Conservation (phyloP, 2,329 filamentous ascomycete genomes). For the Nigrospora sphaerica region DNA sequence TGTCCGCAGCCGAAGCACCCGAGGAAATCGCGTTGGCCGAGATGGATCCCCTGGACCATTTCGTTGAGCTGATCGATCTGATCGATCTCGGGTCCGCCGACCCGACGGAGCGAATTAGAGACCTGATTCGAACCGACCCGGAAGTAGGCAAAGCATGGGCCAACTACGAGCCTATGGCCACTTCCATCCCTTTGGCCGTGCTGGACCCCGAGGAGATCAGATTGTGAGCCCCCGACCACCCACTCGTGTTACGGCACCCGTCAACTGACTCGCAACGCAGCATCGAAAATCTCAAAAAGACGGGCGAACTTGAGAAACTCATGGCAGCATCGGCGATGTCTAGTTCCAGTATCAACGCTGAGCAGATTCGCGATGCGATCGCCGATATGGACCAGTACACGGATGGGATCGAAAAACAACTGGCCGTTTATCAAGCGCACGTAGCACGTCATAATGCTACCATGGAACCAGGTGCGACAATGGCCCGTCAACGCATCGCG, state of each 20-base stretch:
- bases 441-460: not conserved
- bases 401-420: conserved; percentile 1
- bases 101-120: not conserved
- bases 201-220: not conserved
- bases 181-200: not conserved
- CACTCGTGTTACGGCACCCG: not conserved
- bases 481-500: not conserved
- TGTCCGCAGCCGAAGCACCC: too few relatives aligned
- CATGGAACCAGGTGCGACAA: not conserved
- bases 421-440: conserved; percentile 1
- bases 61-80: not conserved
- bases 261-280: not conserved
- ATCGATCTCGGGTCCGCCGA: not conserved
- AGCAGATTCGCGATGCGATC: conserved; percentile 4
- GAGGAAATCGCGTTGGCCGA: too few relatives aligned
- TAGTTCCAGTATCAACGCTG: not conserved
- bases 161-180: not conserved
- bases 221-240: not conserved
- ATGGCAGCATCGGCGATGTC: conserved; percentile 2
- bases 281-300: conserved; percentile 1
- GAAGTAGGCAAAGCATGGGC: not conserved
- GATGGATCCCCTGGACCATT: too few relatives aligned
- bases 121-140: not conserved
- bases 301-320: conserved; percentile 2
- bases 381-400: conserved; percentile 2